Percentiles rank a stretch among this genome's conserved stretches.
Evolutionary conservation across 1,139 yeast species (phyloP).

Genomic region (Pichia inconspicua): DNA sequence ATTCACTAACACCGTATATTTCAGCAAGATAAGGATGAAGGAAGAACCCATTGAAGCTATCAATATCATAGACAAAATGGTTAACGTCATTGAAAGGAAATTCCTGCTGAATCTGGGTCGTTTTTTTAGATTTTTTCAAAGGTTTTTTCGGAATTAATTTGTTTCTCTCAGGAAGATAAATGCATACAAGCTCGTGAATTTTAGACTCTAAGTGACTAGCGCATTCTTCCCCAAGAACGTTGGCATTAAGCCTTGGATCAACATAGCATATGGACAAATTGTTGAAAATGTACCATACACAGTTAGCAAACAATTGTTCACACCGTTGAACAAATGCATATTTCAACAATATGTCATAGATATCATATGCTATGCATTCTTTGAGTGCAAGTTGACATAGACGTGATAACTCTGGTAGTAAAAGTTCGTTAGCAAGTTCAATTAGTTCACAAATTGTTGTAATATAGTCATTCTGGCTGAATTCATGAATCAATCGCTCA

Average conservation of each 20-base stretch:
- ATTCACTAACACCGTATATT: conserved; percentile 15
- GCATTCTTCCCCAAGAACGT: conserved; percentile 17
- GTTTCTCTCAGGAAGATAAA: conserved; percentile 16
- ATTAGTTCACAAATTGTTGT: conserved; percentile 52
- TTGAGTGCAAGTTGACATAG: conserved; percentile 56
- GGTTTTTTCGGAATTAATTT: not conserved
- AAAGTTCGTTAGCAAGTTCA: conserved; percentile 56
- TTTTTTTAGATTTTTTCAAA: not conserved
- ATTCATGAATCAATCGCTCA: not conserved
- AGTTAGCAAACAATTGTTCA: conserved; percentile 45
- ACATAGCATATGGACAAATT: conserved; percentile 59
- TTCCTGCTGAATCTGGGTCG: not conserved
- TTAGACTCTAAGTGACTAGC: conserved; percentile 18
- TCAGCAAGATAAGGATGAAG: conserved; percentile 34
- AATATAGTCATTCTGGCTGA: conserved; percentile 31
- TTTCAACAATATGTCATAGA: conserved; percentile 48
- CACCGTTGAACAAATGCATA: conserved; percentile 51
- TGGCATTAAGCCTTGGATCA: conserved; percentile 29
- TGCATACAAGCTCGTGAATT: conserved; percentile 22
- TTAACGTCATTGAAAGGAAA: conserved; percentile 15
- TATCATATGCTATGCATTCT: conserved; percentile 53
- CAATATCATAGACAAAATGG: conserved; percentile 32
- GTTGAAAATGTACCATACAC: conserved; percentile 62
- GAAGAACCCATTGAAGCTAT: conserved; percentile 41
- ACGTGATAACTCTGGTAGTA: conserved; percentile 52